phyloP scores from a whole-genome alignment of 139 green algal genomes.

The Chlamydomonas sp. region DNA sequence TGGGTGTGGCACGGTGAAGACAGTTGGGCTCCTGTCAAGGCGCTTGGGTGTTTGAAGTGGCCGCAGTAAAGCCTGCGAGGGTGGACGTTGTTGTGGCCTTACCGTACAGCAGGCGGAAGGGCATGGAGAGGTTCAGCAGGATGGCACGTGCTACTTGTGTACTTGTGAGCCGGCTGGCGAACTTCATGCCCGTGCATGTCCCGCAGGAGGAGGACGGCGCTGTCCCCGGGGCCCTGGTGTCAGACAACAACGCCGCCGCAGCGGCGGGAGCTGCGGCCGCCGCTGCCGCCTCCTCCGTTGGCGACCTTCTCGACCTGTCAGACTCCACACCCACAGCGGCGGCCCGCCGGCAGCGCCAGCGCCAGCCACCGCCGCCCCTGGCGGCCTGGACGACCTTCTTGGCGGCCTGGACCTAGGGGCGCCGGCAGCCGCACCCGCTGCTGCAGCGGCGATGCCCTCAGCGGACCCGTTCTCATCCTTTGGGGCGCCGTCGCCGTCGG shows the following conservation, averaged over 20 bases:
- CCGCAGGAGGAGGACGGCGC: constrained; percentile 44
- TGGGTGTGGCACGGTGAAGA: neutral
- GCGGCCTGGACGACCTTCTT: constrained; percentile 64
- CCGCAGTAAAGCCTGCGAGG: too few species aligned
- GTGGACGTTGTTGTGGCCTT: too few species aligned
- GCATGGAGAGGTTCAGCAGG: neutral
- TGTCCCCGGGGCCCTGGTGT: neutral
- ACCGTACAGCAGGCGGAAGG: too few species aligned
- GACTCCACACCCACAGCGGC: constrained; percentile 7
- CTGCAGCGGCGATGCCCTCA: neutral
- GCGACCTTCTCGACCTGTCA: constrained; percentile 79
- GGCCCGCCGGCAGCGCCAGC: neutral
- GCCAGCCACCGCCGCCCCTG: neutral
- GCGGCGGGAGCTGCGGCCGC: constrained; percentile 39
- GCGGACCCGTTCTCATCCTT: constrained; percentile 55
- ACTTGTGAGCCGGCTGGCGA: neutral
- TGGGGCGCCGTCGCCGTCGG: neutral
- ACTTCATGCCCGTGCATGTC: neutral
- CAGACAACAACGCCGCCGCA: constrained; percentile 33
- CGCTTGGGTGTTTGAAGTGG: too few species aligned
- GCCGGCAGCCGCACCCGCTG: constrained; percentile 8
- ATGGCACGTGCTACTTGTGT: neutral
- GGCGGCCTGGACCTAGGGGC: constrained; percentile 62
- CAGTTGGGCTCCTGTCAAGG: too few species aligned
- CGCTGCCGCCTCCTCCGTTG: constrained; percentile 63